phyloP scores from a whole-genome alignment of 1,284 basidiomycete genomes.

The Leccinum variabile region DNA sequence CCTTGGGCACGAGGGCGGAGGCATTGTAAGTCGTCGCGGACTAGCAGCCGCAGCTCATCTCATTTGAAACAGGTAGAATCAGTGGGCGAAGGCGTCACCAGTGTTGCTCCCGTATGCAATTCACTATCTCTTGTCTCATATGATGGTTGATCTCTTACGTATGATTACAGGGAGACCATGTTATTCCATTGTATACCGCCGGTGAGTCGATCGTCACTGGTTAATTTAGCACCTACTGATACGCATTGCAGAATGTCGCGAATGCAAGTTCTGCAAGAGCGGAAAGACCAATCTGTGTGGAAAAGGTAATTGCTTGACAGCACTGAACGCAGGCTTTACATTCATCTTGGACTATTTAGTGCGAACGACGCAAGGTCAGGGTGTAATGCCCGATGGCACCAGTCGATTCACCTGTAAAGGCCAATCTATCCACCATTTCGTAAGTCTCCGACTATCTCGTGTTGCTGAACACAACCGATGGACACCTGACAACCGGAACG shows the following conservation, averaged over 20 bases:
- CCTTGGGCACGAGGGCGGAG: conserved; percentile 89
- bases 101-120: conserved; percentile 63
- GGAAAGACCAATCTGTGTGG: conserved; percentile 98
- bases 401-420: conserved; percentile 91
- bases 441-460: conserved; percentile 40
- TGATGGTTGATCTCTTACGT: conserved; percentile 14
- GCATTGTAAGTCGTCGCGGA: conserved; percentile 56
- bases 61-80: conserved; percentile 76
- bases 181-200: conserved; percentile 92
- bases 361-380: conserved; percentile 92
- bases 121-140: background rate
- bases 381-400: conserved; percentile 94
- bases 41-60: conserved; percentile 7
- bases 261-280: conserved; percentile 98
- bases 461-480: background rate
- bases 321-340: conserved; percentile 5
- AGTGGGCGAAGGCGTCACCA: conserved; percentile 90
- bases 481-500: background rate
- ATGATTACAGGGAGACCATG: conserved; percentile 74
- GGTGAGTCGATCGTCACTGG: conserved; percentile 44
- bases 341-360: conserved; percentile 46
- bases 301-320: conserved; percentile 52
- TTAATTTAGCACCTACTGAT: conserved; percentile 5
- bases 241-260: conserved; percentile 72
- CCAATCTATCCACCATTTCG: conserved; percentile 88